These are phyloP conservation scores for Fraxinus angustifolia DNA, from an alignment of 305 asterid genomes.

Conservation along the genomic window DNA sequence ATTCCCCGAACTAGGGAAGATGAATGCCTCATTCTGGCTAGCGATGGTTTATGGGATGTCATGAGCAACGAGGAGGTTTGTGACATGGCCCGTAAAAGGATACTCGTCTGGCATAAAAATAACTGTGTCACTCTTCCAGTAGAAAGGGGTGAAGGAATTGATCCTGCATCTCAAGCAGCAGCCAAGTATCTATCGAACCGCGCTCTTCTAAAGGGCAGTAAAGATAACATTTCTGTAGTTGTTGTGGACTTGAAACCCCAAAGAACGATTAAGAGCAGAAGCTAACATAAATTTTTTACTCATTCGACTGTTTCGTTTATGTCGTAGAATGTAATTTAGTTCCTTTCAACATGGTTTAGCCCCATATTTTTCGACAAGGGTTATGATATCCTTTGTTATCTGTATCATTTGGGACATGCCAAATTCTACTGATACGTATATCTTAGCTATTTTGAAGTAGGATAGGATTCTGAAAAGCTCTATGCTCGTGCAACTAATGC, in stretches of 20 bases:
- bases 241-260: constrained; percentile 83
- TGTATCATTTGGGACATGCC: neutral
- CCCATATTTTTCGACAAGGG: constrained; percentile 39
- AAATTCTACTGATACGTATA: constrained; percentile 4
- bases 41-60: constrained; percentile 97
- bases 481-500: neutral
- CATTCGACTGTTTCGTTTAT: constrained; percentile 15
- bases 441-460: constrained; percentile 17
- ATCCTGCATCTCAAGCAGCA: constrained; percentile 94
- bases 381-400: constrained; percentile 17
- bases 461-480: neutral
- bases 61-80: constrained; percentile 89
- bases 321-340: constrained; percentile 16
- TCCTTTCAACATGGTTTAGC: constrained; percentile 23
- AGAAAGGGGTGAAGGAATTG: constrained; percentile 73
- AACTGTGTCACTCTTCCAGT: constrained; percentile 38
- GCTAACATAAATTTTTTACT: constrained; percentile 22
- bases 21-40: constrained; percentile 77
- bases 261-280: constrained; percentile 57
- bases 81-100: constrained; percentile 70
- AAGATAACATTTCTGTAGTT: constrained; percentile 71
- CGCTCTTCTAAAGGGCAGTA: constrained; percentile 86
- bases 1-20: constrained; percentile 76
- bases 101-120: constrained; percentile 81
- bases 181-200: constrained; percentile 76